A percentile compares a stretch with the other conserved stretches of the same genome.
Evolutionary conservation across 768 basidiomycete genomes (phyloP).

Genomic region (Pholiota microspora): DNA sequence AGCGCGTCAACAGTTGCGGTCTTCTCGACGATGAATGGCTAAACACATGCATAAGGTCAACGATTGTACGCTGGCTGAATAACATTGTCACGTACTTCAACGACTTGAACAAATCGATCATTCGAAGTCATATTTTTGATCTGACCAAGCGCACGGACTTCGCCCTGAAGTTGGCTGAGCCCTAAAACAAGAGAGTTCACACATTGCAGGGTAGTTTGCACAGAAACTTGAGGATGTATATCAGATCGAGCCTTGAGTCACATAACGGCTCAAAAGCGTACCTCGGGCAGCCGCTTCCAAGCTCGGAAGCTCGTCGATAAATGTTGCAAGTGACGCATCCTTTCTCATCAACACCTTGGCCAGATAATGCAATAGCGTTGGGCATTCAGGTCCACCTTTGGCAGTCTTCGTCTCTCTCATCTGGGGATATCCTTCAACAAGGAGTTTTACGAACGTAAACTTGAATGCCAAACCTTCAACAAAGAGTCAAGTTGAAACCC

Average conservation of each 20-base stretch:
- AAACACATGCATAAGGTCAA: background rate
- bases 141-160: conserved; percentile 45
- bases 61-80: background rate
- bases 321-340: conserved; percentile 63
- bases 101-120: conserved; percentile 66
- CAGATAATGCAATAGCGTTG: conserved; percentile 91
- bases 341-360: conserved; percentile 68
- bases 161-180: conserved; percentile 51
- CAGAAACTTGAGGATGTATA: conserved; percentile 55
- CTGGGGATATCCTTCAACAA: conserved; percentile 33
- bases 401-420: conserved; percentile 82
- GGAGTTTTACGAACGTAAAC: background rate
- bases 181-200: conserved; percentile 59
- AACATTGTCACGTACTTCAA: conserved; percentile 52
- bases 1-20: conserved; percentile 61
- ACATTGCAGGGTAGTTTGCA: conserved; percentile 58
- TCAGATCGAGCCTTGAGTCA: background rate
- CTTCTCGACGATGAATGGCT: conserved; percentile 53
- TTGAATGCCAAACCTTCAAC: conserved; percentile 57
- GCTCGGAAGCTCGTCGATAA: conserved; percentile 79
- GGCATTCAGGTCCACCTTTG: conserved; percentile 65
- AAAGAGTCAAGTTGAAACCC: conserved; percentile 87
- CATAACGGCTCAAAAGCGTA: conserved; percentile 28
- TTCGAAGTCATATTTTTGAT: conserved; percentile 28
- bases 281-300: conserved; percentile 83